These are phyloP conservation scores for Xylariaceae sp. DNA, from an alignment of 2,329 filamentous ascomycete genomes.

Conservation along the genomic window DNA sequence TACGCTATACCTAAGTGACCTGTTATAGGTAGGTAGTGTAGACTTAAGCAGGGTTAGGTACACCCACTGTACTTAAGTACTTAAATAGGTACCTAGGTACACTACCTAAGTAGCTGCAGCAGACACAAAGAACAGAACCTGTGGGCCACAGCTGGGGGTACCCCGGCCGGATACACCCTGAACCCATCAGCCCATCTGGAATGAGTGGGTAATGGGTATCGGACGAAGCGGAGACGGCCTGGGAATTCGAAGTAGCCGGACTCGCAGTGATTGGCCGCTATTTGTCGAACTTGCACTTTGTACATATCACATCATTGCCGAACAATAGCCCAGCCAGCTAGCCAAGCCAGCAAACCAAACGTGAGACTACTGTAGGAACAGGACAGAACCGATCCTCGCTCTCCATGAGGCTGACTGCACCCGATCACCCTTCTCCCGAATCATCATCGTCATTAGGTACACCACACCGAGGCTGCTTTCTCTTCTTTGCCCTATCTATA, in stretches of 20 bases:
- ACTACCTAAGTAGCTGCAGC: neutral
- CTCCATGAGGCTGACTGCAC: too few species aligned
- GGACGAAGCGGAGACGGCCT: slow-evolving; percentile 2
- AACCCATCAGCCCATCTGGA: too few species aligned
- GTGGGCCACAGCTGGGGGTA: slow-evolving; percentile 1
- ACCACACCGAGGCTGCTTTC: too few species aligned
- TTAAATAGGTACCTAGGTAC: neutral
- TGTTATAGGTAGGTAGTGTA: neutral
- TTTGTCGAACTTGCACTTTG: slow-evolving; percentile 2
- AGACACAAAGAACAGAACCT: neutral
- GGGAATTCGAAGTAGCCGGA: neutral
- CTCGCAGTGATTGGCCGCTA: slow-evolving; percentile 10
- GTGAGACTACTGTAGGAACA: too few species aligned
- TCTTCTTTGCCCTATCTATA: neutral
- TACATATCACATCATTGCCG: slow-evolving; percentile 10
- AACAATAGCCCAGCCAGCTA: slow-evolving; percentile 3
- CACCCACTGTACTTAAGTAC: too few species aligned
- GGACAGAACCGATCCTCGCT: too few species aligned
- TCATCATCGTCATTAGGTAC: too few species aligned
- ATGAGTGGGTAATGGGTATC: neutral
- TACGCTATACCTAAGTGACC: neutral
- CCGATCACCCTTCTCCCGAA: too few species aligned
- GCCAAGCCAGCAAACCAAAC: too few species aligned
- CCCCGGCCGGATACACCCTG: slow-evolving; percentile 8
- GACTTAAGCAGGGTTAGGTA: neutral